Conservation (phyloP, 768 basidiomycete species). For the Asterophora lycoperdoides region DNA sequence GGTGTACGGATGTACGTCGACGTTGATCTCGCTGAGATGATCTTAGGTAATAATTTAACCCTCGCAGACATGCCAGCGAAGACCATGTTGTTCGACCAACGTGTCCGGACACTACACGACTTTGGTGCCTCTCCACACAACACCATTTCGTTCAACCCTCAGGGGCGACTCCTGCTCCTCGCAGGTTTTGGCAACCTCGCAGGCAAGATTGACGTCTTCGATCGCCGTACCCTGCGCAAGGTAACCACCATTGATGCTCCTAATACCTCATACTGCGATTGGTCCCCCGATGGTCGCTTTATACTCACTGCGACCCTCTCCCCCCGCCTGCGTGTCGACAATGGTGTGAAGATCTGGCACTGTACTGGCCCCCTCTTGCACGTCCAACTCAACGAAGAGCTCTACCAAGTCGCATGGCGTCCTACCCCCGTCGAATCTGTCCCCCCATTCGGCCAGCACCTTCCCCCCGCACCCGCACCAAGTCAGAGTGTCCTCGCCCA, state of each 20-base stretch:
- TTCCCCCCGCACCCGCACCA: slow-evolving; percentile 69
- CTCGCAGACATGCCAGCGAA: slow-evolving; percentile 89
- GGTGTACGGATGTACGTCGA: slow-evolving; percentile 86
- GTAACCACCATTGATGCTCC: slow-evolving; percentile 81
- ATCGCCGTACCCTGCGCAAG: slow-evolving; percentile 81
- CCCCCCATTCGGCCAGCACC: slow-evolving; percentile 59
- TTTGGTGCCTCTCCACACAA: slow-evolving; percentile 90
- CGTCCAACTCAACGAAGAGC: slow-evolving; percentile 75
- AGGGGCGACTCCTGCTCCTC: slow-evolving; percentile 80
- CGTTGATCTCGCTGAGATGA: background rate
- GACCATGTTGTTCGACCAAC: slow-evolving; percentile 85
- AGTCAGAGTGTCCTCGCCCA: slow-evolving; percentile 50
- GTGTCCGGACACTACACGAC: slow-evolving; percentile 82
- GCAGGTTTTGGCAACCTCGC: slow-evolving; percentile 97
- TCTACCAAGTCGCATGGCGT: slow-evolving; percentile 87
- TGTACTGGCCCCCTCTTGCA: slow-evolving; percentile 87
- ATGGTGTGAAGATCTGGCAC: slow-evolving; percentile 96
- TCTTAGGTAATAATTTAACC: slow-evolving; percentile 3
- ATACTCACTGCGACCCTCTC: slow-evolving; percentile 94
- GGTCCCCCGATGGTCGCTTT: slow-evolving; percentile 92
- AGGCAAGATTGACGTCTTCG: slow-evolving; percentile 89
- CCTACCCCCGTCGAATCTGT: slow-evolving; percentile 64
- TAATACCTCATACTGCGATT: slow-evolving; percentile 92
- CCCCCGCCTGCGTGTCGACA: slow-evolving; percentile 93
- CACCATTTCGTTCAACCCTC: slow-evolving; percentile 92